Evolutionary conservation across 2,329 filamentous ascomycete genomes (phyloP), one percentile per base, ranked within the genome.

Genomic region (Fusarium devonianum): DNA sequence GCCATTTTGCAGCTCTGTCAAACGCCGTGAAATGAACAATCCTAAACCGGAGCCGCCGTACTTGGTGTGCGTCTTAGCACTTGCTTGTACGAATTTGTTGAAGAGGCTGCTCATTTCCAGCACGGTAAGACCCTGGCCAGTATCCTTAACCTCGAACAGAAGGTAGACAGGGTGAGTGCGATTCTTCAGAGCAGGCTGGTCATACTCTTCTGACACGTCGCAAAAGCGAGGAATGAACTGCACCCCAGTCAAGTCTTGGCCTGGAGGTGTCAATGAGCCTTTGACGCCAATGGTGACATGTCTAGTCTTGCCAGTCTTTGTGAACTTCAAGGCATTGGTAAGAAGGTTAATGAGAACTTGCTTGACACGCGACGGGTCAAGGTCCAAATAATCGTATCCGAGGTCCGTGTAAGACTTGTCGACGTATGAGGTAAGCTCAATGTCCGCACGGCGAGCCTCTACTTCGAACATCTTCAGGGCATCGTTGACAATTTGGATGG

Each of bases 291-390:
- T 73, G 1, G 71, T 72, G 23, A 84, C 78, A 30, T 82, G 81
- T 7, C 85, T 80, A 10, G 75, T 81, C 12, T 78, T 76, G 13
- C 86, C 82, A 0, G 78, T 78, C 25, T 84, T 84, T 1, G 90
- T 93, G 65, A 92, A 93, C 63, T 93, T 93, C 69, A 93, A 86
- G 0, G 89, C 88, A 63, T 93, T 93, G 7, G 88, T 90, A 7
- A 89, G 81, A 2, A 93, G 78, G 62, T 93, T 93, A 67, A 93
- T 91, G 4, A 92, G 75, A 1, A 92, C 87, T 69, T 93, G 89
- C 40, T 89, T 80, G 38, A 93, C 84, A 17, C 89, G 80, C 12
- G 86, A 88, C 0, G 89, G 86, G 66, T 93, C 90, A 19, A 91
- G 71, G 23, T 78, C 72, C 3, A 92, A 82, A 77, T 84, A 91